phyloP scores from a whole-genome alignment of 2,329 filamentous ascomycete genomes.

The Aspergillus quadricinctus region DNA sequence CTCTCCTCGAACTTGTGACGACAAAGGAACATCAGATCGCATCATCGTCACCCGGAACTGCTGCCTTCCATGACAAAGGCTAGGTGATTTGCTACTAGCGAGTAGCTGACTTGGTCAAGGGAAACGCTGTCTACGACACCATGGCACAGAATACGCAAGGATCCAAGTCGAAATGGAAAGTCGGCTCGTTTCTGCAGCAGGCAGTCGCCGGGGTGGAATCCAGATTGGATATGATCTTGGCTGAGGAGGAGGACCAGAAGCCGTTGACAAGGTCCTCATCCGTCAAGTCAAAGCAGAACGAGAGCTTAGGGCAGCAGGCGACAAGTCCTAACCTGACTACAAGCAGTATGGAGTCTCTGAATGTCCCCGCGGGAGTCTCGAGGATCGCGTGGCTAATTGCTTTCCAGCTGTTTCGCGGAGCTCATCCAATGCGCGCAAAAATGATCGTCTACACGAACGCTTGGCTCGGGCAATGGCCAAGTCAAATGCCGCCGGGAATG shows the following conservation, averaged over 20 bases:
- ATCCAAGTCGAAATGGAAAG: constrained; percentile 65
- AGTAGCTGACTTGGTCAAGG: neutral
- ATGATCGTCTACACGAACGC: constrained; percentile 82
- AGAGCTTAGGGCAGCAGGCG: constrained; percentile 20
- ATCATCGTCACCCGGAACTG: constrained; percentile 1
- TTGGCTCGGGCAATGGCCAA: constrained; percentile 82
- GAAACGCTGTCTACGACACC: constrained; percentile 1
- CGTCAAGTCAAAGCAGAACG: constrained; percentile 33
- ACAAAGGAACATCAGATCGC: constrained; percentile 8
- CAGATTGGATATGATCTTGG: constrained; percentile 82
- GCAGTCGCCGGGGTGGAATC: constrained; percentile 93
- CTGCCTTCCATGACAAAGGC: constrained; percentile 11
- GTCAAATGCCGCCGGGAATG: constrained; percentile 53
- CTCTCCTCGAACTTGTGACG: constrained; percentile 3
- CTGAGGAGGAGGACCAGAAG: constrained; percentile 58
- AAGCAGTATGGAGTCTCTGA: constrained; percentile 25
- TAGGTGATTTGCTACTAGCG: constrained; percentile 9
- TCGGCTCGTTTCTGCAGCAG: constrained; percentile 68
- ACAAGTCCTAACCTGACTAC: constrained; percentile 19
- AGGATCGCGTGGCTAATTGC: constrained; percentile 18
- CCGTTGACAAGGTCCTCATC: constrained; percentile 19
- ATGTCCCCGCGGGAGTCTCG: neutral
- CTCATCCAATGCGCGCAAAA: constrained; percentile 62
- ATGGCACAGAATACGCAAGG: constrained; percentile 36
- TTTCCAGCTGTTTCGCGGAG: constrained; percentile 54